A percentile compares a stretch with the other conserved stretches of the same genome.
These are phyloP conservation scores for Achaetomium macrosporum DNA, from an alignment of 2,329 filamentous ascomycete genomes.

Conservation along the genomic window DNA sequence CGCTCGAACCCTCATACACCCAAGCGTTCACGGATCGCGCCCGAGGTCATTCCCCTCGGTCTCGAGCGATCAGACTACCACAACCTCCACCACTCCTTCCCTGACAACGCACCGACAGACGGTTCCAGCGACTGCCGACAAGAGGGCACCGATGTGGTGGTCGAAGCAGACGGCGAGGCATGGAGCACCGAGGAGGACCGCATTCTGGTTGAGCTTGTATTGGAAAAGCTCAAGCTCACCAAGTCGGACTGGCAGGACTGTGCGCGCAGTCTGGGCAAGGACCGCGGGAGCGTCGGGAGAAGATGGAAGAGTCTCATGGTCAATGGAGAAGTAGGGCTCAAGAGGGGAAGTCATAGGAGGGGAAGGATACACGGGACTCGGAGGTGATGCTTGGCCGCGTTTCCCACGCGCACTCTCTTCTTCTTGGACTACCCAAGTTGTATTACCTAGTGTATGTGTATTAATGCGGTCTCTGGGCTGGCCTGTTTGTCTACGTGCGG, in stretches of 20 bases:
- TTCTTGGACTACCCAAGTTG: neutral
- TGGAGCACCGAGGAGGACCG: conserved; percentile 62
- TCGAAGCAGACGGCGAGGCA: conserved; percentile 40
- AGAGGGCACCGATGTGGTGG: conserved; percentile 36
- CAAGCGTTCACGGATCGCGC: conserved; percentile 55
- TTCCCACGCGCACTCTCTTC: neutral
- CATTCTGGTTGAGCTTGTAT: conserved; percentile 59
- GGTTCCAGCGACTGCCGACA: neutral
- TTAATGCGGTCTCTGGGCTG: neutral
- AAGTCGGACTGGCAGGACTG: conserved; percentile 64
- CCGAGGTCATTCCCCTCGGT: conserved; percentile 54
- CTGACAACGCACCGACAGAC: neutral
- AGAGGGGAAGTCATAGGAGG: conserved; percentile 42
- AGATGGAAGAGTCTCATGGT: conserved; percentile 60
- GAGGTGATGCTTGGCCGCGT: conserved; percentile 35
- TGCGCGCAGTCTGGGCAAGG: conserved; percentile 56
- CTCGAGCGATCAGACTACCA: conserved; percentile 56
- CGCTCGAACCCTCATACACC: conserved; percentile 43
- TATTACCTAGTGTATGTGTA: neutral
- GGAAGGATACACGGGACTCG: conserved; percentile 50
- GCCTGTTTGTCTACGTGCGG: neutral
- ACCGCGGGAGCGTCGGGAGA: conserved; percentile 49
- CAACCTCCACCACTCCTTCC: conserved; percentile 33
- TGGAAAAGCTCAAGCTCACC: conserved; percentile 59
- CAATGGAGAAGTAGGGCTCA: conserved; percentile 55